Evolutionary conservation across 352 stramenopile species (phyloP), one percentile per base, ranked within the genome.

Genomic region (Globisporangium viniferum): DNA sequence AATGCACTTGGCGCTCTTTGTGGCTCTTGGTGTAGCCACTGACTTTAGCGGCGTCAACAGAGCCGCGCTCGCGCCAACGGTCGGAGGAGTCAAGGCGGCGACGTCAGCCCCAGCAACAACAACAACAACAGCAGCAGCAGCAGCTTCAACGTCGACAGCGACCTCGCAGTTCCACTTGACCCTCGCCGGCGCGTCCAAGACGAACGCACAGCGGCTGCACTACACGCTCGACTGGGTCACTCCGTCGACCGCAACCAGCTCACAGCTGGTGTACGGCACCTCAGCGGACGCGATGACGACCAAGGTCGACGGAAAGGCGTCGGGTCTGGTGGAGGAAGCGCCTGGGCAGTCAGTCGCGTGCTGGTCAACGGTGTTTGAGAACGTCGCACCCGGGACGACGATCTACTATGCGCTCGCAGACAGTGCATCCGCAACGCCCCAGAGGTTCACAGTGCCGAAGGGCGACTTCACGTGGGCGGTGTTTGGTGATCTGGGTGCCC

Each of bases 181-280:
- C 51, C 62, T 91, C 58, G 80, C 86, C 0, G 68, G 76, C 24
- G 67, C 70, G 20, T 62, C 14, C 36, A 67, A 39, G 58, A 66
- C 49, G 58, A 79, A 71, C 72, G 67, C 44, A 31, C 72, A 54
- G 18, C 33, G 61, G 1, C 46, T 79, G 46, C 72, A 86, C 64
- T 93, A 90, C 73, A 89, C 87, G 73, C 67, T 93, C 53, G 84
- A 93, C 67, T 93, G 84, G 84, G 73, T 93, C 71, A 87, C 81
- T 2, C 55, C 75, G 1, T 59, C 78, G 10, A 76, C 64, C 0
- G 63, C 65, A 3, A 78, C 72, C 15, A 68, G 68, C 29, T 88
- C 82, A 10, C 62, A 75, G 5, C 27, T 92, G 18, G 56, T 72
- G 27, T 88, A 78, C 58, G 84, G 82, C 58, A 68, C 77, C 1